Evolutionary conservation across 352 stramenopile genomes (phyloP).

Genomic region (Globisporangium splendens): DNA sequence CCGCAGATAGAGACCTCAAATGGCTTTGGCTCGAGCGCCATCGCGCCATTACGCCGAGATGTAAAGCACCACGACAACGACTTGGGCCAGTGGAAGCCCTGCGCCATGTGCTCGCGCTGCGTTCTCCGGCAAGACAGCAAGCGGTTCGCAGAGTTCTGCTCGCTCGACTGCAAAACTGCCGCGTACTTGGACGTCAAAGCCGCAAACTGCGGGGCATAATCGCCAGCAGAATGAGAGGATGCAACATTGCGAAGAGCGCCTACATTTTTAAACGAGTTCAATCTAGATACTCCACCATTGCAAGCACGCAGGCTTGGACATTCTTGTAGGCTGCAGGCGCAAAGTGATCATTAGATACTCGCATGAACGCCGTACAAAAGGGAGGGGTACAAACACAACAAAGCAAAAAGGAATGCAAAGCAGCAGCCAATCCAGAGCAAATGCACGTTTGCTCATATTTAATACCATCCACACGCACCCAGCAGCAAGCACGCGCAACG

Average conservation of each 20-base stretch:
- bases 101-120: constrained; percentile 32
- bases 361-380: too few species aligned
- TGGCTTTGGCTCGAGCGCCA: too few species aligned
- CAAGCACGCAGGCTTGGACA: too few species aligned
- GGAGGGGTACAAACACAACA: background rate
- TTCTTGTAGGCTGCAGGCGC: too few species aligned
- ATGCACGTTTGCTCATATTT: background rate
- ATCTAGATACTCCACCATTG: too few species aligned
- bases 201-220: background rate
- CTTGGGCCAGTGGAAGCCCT: constrained; percentile 21
- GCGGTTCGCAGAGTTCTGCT: constrained; percentile 29
- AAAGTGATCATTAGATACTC: too few species aligned
- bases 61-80: constrained; percentile 2
- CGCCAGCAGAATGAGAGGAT: too few species aligned
- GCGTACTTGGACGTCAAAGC: constrained; percentile 21
- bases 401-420: background rate
- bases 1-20: background rate
- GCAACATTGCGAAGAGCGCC: too few species aligned
- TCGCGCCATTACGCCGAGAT: background rate
- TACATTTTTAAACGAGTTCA: too few species aligned
- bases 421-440: background rate
- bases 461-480: background rate
- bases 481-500: background rate
- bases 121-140: constrained; percentile 26
- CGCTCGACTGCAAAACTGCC: constrained; percentile 39